A percentile compares a stretch with the other conserved stretches of the same genome.
Evolutionary conservation across 306 rosid species (phyloP).

Genomic region (Quercus glauca): DNA sequence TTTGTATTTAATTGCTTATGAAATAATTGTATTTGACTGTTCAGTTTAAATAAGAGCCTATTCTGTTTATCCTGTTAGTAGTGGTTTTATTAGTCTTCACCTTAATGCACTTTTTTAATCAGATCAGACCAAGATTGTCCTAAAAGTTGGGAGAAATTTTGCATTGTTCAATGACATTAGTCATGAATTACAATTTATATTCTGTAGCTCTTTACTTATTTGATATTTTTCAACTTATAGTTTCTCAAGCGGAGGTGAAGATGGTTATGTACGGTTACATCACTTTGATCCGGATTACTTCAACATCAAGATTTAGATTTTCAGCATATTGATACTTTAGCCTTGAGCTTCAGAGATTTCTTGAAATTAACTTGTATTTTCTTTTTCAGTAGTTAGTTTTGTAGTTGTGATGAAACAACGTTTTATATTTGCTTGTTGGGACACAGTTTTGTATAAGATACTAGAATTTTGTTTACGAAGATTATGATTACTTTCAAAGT

Average conservation of each 20-base stretch:
- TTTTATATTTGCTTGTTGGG: neutral
- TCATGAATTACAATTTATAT: neutral
- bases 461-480: neutral
- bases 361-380: neutral
- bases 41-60: neutral
- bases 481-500: neutral
- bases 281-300: constrained; percentile 92
- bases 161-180: neutral
- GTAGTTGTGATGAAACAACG: neutral
- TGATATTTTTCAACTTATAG: constrained; percentile 28
- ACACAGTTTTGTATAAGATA: constrained; percentile 27
- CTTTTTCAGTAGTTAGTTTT: neutral
- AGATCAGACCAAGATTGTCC: neutral
- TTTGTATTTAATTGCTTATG: neutral
- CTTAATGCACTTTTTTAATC: neutral
- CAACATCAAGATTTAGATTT: constrained; percentile 66
- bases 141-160: too few relatives aligned
- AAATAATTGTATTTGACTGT: neutral
- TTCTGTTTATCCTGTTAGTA: neutral
- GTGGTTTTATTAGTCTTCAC: neutral
- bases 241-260: constrained; percentile 97
- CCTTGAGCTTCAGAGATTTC: neutral
- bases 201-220: neutral
- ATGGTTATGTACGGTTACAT: constrained; percentile 88
- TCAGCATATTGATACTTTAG: constrained; percentile 10